A percentile compares a stretch with the other conserved stretches of the same genome.
Evolutionary conservation across 2,329 filamentous ascomycete genomes (phyloP).

Genomic region (Diaporthe helianthi): DNA sequence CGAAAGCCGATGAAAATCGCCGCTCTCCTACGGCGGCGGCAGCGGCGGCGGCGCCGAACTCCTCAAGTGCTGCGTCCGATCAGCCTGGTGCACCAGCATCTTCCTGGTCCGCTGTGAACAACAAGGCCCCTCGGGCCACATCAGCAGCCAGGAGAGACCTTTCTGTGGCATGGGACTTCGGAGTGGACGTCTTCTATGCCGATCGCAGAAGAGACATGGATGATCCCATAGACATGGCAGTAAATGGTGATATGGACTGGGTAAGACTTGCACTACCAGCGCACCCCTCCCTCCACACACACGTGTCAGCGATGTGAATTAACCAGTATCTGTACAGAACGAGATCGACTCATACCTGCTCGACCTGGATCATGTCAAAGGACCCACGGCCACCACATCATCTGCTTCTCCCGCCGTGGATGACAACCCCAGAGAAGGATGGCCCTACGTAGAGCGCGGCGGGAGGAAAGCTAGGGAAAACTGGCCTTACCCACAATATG

Average conservation of each 20-base stretch:
- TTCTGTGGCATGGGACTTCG: slow-evolving; percentile 25
- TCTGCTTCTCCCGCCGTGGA: not conserved
- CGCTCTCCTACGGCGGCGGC: not conserved
- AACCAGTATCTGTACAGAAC: not conserved
- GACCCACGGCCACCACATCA: not conserved
- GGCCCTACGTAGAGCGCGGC: slow-evolving; percentile 21
- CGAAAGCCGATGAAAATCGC: not conserved
- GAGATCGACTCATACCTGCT: slow-evolving; percentile 34
- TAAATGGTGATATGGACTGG: slow-evolving; percentile 30
- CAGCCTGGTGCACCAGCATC: not conserved
- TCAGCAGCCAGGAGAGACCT: not conserved
- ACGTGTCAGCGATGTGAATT: not conserved
- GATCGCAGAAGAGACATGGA: slow-evolving; percentile 11
- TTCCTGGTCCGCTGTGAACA: slow-evolving; percentile 25
- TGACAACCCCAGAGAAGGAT: slow-evolving; percentile 9
- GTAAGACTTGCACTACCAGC: not conserved
- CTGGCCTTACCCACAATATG: slow-evolving; percentile 17
- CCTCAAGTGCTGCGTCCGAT: not conserved
- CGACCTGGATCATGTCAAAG: slow-evolving; percentile 20
- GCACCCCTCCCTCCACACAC: no score
- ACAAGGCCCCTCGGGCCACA: slow-evolving; percentile 31
- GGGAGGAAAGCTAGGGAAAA: not conserved
- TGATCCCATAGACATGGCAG: slow-evolving; percentile 5
- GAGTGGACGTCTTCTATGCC: slow-evolving; percentile 16
- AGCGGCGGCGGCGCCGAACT: not conserved